phyloP scores from a whole-genome alignment of 2,329 filamentous ascomycete genomes.

The Aspergillus chevalieri region DNA sequence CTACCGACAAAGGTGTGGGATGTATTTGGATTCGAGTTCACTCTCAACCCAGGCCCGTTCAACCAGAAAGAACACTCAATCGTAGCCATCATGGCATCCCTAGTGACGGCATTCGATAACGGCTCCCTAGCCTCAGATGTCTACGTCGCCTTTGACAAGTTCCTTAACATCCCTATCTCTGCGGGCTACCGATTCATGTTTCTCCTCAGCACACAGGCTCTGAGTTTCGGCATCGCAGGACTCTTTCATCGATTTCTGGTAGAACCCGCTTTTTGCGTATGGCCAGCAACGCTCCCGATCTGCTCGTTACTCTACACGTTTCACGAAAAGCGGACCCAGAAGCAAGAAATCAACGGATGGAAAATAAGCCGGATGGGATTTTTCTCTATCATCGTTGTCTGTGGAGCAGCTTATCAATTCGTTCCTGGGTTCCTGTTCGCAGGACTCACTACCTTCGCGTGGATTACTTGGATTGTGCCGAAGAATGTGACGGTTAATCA shows the following conservation, averaged over 20 bases:
- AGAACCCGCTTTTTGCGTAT: constrained; percentile 54
- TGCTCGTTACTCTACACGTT: constrained; percentile 20
- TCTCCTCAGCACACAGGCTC: constrained; percentile 57
- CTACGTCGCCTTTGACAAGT: constrained; percentile 15
- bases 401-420: constrained; percentile 27
- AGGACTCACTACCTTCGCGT: constrained; percentile 24
- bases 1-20: constrained; percentile 3
- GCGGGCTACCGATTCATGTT: constrained; percentile 22
- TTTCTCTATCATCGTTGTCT: constrained; percentile 17
- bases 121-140: constrained; percentile 10
- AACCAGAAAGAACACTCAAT: constrained; percentile 9
- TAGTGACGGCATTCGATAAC: constrained; percentile 7
- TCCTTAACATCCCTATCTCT: constrained; percentile 7
- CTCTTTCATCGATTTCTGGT: constrained; percentile 56
- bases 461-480: constrained; percentile 25
- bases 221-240: constrained; percentile 61
- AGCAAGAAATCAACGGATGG: constrained; percentile 33
- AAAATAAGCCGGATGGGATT: constrained; percentile 29
- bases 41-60: constrained; percentile 7
- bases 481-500: constrained; percentile 22
- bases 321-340: constrained; percentile 34
- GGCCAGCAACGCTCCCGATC: constrained; percentile 45
- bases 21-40: constrained; percentile 3
- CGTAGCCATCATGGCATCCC: constrained; percentile 10
- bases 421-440: constrained; percentile 26